Base-by-base conservation (phyloP, 129 eudicot genomes). In the Sambucus nigra region DNA sequence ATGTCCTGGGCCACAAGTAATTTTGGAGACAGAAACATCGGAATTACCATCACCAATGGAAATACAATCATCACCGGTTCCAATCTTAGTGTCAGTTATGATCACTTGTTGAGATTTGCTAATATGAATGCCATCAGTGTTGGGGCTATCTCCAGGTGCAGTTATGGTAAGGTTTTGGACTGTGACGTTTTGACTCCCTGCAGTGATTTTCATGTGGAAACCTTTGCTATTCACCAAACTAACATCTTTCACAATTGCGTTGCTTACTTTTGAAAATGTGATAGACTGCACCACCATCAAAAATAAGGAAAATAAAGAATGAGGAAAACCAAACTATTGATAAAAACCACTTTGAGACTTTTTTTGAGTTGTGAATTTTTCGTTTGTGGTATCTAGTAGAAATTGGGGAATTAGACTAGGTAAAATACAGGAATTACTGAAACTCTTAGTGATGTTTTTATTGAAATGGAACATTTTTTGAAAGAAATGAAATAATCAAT, bases 61-160 rank as follows among this genome's bases (percentile, higher is more conserved):
- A 25, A 80, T 51, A 45, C 88, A 81, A 17, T 81, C 80, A 27
- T 73, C 84, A 2, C 88, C 88, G 0, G 73, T 74, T 7, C 63
- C 80, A 7, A 81, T 69, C 7, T 21, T 8, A 39, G 44, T 35
- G 45, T 76, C 57, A 5, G 64, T 24, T 1, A 81, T 25, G 0
- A 21, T 41, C 5, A 75, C 57, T 15, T 48, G 33, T 1, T 8
- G 12, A 6, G 74, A 17, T 0, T 47, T 50, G 19, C 76, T 60
- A 0, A 71, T 40, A 52, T 75, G 79, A 32, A 75, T 46, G 1
- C 87, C 87, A 27, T 80, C 81, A 0, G 87, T 80, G 70, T 67
- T 67, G 13, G 83, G 83, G 58, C 88, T 81, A 5, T 57, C 57
- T 0, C 40, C 75, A 0, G 79, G 69, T 1, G 82, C 79, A 0